Base-by-base conservation (phyloP, 75 land plant species). In the Ceratopteris richardii region DNA sequence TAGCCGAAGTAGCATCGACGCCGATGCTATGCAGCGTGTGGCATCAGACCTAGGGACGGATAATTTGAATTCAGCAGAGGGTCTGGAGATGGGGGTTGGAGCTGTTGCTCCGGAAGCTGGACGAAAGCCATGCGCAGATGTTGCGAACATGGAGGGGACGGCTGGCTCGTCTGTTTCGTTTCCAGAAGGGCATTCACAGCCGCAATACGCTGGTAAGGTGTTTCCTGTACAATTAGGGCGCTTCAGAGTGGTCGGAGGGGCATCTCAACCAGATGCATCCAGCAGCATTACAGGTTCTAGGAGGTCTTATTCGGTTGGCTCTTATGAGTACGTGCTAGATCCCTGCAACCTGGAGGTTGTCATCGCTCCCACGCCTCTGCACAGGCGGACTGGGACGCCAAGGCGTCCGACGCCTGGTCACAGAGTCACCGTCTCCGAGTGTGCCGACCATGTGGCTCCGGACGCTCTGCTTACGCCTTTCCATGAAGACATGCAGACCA, bases 321-420 rank as follows among this genome's bases (percentile, higher is more conserved):
- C 81, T 1, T 85, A 78, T 63, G 88, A 81, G 39, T 85, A 85
- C 70, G 27, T 78, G 13, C 70, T 85, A 9, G 83, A 77, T 0
- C 63, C 54, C 0, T 43, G 23, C 17, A 51, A 74, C 29, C 53
- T 68, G 31, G 76, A 75, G 57, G 90, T 88, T 0, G 64, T 77
- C 29, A 80, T 88, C 21, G 67, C 77, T 21, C 79, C 94, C 12
- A 69, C 79, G 6, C 51, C 71, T 29, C 79, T 69, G 44, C 87
- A 72, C 27, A 69, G 52, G 29, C 51, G 70, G 0, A 56, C 40
- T 6, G 70, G 63, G 50, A 72, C 58, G 59, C 61, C 44, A 16
- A 14, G 53, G 27, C 23, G 61, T 48, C 70, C 77, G 24, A 66
- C 57, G 10, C 84, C 79, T 0, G 77, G 76, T 24, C 74, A 69